Evolutionary conservation across 495 filamentous ascomycete species (phyloP).

Genomic region (Hypoxylon fragiforme): DNA sequence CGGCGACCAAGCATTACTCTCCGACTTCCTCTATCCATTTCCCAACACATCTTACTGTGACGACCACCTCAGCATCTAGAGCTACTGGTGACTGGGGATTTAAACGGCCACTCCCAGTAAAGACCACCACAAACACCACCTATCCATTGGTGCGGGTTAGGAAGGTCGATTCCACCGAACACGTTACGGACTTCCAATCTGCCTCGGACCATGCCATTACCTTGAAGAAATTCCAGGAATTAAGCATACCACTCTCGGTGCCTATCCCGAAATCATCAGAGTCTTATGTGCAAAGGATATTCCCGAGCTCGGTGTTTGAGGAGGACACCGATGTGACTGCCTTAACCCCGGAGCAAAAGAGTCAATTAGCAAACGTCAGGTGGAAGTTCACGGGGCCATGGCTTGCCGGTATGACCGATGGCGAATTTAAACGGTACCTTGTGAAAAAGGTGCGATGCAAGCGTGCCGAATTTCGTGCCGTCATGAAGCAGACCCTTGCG

Average conservation of each 20-base stretch:
- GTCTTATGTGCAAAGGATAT: conserved; percentile 7
- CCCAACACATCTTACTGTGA: conserved; percentile 84
- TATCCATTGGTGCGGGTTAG: conserved; percentile 71
- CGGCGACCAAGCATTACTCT: conserved; percentile 43
- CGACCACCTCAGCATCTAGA: conserved; percentile 75
- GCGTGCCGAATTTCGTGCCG: conserved; percentile 64
- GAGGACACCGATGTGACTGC: conserved; percentile 54
- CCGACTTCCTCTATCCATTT: conserved; percentile 69
- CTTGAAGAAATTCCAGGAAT: conserved; percentile 83
- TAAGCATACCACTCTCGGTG: conserved; percentile 56
- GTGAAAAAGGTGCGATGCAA: conserved; percentile 61
- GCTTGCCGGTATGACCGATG: conserved; percentile 72
- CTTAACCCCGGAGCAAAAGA: conserved; percentile 34
- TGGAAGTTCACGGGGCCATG: conserved; percentile 85
- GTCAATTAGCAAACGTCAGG: conserved; percentile 44
- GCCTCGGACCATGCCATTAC: conserved; percentile 81
- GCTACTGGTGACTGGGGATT: conserved; percentile 89
- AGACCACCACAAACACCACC: conserved; percentile 69
- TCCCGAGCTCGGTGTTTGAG: conserved; percentile 61
- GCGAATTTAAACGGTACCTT: conserved; percentile 70
- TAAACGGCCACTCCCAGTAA: conserved; percentile 79
- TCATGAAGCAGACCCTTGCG: conserved; percentile 55
- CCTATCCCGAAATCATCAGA: conserved; percentile 38
- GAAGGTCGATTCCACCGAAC: conserved; percentile 82
- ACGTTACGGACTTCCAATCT: conserved; percentile 87